Base-by-base conservation (phyloP, 495 filamentous ascomycete genomes). In the Aspergillus haitiensis region DNA sequence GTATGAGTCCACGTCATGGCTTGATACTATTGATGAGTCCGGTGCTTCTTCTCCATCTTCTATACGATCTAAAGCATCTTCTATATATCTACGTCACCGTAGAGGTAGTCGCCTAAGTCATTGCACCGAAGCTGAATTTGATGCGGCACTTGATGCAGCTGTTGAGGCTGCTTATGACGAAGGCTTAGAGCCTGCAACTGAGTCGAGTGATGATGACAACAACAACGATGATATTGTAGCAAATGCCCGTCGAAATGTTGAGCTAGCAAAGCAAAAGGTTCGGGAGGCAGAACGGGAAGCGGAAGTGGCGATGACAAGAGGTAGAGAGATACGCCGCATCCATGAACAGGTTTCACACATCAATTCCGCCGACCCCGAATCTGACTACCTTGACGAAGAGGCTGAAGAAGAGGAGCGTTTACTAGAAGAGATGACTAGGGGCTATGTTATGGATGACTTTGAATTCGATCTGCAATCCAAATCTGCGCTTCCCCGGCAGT, bases 81-180 rank as follows among this genome's bases (percentile, higher is more conserved):
- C 86, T 3, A 69, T 88, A 44, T 84, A 84, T 52, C 70, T 92
- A 18, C 82, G 84, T 52, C 81, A 86, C 56, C 88, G 87, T 63
- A 83, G 79, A 60, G 84, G 91, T 46, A 82, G 86, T 31, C 81
- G 78, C 18, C 69, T 85, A 5, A 95, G 88, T 66, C 86, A 86
- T 21, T 85, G 84, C 31, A 96, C 92, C 0, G 91, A 96, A 66
- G 90, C 93, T 16, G 93, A 96, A 66, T 97, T 97, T 68, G 91
- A 96, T 74, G 91, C 93, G 35, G 95, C 95, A 33, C 77, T 98
- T 35, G 94, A 98, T 77, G 94, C 92, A 3, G 95, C 95, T 11
- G 90, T 98, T 9, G 94, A 98, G 70, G 93, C 93, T 40, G 94
- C 94, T 18, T 98, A 97, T 70, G 90, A 96, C 70, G 91, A 98